A percentile compares a stretch with the other conserved stretches of the same genome.
Conservation (phyloP, 768 basidiomycete genomes). For the Auriscalpium orientale region DNA sequence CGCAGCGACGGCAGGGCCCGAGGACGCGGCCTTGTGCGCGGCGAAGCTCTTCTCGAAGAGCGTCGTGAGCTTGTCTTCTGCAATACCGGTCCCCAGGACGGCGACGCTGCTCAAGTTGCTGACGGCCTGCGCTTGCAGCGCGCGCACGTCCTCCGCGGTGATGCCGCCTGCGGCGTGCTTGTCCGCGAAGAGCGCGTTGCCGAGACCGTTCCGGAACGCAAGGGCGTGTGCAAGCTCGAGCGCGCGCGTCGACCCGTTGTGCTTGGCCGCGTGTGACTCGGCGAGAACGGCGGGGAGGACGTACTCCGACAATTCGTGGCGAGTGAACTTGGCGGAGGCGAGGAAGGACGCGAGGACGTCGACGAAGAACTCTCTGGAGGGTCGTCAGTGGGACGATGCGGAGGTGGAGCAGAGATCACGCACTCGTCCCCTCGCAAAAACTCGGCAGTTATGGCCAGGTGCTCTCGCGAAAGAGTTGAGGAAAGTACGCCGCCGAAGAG, state of each 20-base stretch:
- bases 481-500: constrained; percentile 90
- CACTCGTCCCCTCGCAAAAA: constrained; percentile 95
- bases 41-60: constrained; percentile 69
- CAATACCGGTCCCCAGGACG: constrained; percentile 83
- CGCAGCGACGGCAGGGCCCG: constrained; percentile 32
- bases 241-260: constrained; percentile 60
- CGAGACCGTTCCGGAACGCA: constrained; percentile 93
- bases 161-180: constrained; percentile 44
- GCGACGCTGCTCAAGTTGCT: constrained; percentile 67
- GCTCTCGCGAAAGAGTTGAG: constrained; percentile 76
- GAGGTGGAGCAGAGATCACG: constrained; percentile 30
- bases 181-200: constrained; percentile 82
- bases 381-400: not conserved
- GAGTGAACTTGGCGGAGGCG: constrained; percentile 73
- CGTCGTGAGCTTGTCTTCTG: constrained; percentile 49
- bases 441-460: constrained; percentile 89
- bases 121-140: constrained; percentile 68
- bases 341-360: constrained; percentile 81
- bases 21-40: constrained; percentile 27
- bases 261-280: constrained; percentile 56
- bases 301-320: constrained; percentile 70
- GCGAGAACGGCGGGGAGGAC: constrained; percentile 63
- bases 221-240: constrained; percentile 83
- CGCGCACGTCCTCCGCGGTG: constrained; percentile 61
- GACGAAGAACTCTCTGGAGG: constrained; percentile 74